Conservation (phyloP, 192 early-diverging fungal genomes). For the Coemansia sp. region DNA sequence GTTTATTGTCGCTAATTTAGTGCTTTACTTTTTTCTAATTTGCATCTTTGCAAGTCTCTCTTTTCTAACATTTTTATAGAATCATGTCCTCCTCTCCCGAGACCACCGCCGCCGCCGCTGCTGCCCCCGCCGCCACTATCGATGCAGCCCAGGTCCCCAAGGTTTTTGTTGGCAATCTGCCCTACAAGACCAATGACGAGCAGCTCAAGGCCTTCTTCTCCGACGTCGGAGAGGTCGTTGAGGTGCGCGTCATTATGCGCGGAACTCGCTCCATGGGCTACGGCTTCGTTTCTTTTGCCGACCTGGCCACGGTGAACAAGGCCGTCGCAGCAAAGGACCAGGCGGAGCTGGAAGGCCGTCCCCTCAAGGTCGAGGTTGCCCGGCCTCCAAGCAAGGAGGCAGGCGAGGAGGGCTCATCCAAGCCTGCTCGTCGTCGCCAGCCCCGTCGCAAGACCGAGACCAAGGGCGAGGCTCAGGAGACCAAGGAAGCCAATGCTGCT, state of each 20-base stretch:
- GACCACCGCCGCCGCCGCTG: slow-evolving; percentile 20
- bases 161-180: slow-evolving; percentile 95
- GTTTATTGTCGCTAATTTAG: background rate
- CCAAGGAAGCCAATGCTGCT: slow-evolving; percentile 23
- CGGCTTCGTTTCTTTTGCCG: slow-evolving; percentile 88
- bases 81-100: slow-evolving; percentile 38
- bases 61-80: slow-evolving; percentile 1
- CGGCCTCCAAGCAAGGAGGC: slow-evolving; percentile 57
- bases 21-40: background rate
- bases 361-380: slow-evolving; percentile 90
- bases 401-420: slow-evolving; percentile 28
- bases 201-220: slow-evolving; percentile 77
- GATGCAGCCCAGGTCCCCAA: slow-evolving; percentile 56
- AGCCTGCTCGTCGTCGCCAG: slow-evolving; percentile 19
- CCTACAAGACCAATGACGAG: slow-evolving; percentile 82
- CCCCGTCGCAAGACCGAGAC: slow-evolving; percentile 17
- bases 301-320: slow-evolving; percentile 66
- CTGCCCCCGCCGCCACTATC: too few relatives aligned
- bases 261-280: slow-evolving; percentile 85
- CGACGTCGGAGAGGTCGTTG: slow-evolving; percentile 65
- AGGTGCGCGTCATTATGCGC: slow-evolving; percentile 80
- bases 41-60: background rate
- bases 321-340: slow-evolving; percentile 74
- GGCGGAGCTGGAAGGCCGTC: slow-evolving; percentile 81
- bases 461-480: slow-evolving; percentile 41